Base-by-base conservation (phyloP, 257 asterid genomes). In the Ocimum tenuiflorum region DNA sequence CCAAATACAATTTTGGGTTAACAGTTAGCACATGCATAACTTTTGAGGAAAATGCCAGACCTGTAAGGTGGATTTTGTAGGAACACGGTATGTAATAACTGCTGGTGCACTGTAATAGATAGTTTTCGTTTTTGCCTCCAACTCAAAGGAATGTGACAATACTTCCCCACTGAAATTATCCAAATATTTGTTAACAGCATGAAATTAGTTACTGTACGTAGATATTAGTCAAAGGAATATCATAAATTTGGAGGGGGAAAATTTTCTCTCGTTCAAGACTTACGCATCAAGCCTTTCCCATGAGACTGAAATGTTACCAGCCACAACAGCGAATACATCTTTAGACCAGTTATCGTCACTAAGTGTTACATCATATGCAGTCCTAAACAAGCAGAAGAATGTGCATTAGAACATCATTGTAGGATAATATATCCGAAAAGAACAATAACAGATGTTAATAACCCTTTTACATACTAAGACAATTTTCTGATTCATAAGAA, bases 231-330 rank as follows among this genome's bases (percentile, higher is more conserved):
- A 15, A 56, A 51, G 67, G 31, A 36, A 45, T 36, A 61, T 39
- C 56, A 68, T 54, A 5, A 23, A 42, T 24, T 3, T 8, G 17
- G 13, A 4, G 13, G 56, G 4, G 31, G 17, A 20, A 22, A 36
- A 23, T 31, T 6, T 41, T 23, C 12, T 4, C 41, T 11, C 56
- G 49, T 20, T 41, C 41, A 49, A 11, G 60, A 87, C 98, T 88
- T 78, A 92, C 97, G 72, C 87, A 39, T 92, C 99, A 70, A 92
- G 99, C 79, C 78, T 86, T 73, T 89, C 99, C 97, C 99, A 92
- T 17, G 99, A 82, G 65, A 78, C 71, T 41, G 98, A 80, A 68
- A 95, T 87, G 86, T 87, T 91, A 29, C 98, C 96, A 77, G 76
- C 43, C 23, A 85, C 85, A 46, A 85, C 52, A 10, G 71, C 80